These are phyloP conservation scores for Aspergillus fischeri DNA, from an alignment of 2,329 filamentous ascomycete species.

Conservation along the genomic window DNA sequence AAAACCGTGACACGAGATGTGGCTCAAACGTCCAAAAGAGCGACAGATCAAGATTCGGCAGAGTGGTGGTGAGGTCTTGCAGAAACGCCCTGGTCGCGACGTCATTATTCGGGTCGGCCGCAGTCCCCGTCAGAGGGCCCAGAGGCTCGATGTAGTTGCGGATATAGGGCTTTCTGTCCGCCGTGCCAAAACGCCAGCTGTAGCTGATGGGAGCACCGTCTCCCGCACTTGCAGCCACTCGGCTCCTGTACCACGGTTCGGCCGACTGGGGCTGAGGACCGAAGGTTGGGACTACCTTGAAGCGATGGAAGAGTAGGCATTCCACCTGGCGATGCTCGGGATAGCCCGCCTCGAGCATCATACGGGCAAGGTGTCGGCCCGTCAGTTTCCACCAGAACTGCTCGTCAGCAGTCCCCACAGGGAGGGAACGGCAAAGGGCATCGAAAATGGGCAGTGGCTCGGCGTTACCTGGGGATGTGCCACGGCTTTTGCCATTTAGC, in stretches of 20 bases:
- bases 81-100: not conserved
- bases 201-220: constrained; percentile 5
- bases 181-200: constrained; percentile 3
- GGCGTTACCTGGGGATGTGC: not conserved
- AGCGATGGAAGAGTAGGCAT: constrained; percentile 2
- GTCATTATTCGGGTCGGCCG: constrained; percentile 3
- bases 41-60: constrained; percentile 1
- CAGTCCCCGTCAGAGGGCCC: constrained; percentile 1
- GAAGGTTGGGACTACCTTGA: constrained; percentile 1
- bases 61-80: not conserved
- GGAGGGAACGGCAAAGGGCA: constrained; percentile 2
- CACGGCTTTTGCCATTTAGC: too few relatives aligned
- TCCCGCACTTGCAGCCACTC: not conserved
- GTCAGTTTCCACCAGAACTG: constrained; percentile 5
- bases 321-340: constrained; percentile 4
- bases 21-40: constrained; percentile 2
- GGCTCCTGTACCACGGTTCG: not conserved
- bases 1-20: not conserved
- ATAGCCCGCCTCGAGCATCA: constrained; percentile 5
- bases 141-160: constrained; percentile 5
- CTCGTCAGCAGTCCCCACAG: not conserved
- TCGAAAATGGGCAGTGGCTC: constrained; percentile 3
- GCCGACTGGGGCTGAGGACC: not conserved
- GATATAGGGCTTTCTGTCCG: constrained; percentile 1
- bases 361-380: constrained; percentile 1